Conservation (phyloP, 2,329 filamentous ascomycete species). For the Ophiostoma sp. region DNA sequence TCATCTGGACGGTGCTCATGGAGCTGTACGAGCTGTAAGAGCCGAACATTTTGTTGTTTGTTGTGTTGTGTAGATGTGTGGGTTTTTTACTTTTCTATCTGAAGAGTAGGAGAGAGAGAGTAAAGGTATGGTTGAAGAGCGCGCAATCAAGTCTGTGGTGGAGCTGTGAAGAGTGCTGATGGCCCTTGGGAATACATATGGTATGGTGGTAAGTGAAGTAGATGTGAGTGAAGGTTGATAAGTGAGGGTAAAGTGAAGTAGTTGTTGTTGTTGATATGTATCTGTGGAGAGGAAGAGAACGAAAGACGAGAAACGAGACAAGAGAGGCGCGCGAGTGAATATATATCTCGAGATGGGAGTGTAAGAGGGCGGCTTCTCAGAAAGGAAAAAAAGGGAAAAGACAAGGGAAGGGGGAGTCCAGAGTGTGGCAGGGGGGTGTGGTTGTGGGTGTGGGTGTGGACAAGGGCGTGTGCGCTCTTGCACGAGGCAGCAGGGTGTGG, state of each 20-base stretch:
- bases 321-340: constrained; percentile 8
- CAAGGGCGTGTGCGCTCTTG: background rate
- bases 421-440: constrained; percentile 6
- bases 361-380: background rate
- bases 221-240: background rate
- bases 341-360: constrained; percentile 14
- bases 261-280: constrained; percentile 8
- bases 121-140: background rate
- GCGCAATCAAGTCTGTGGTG: constrained; percentile 14
- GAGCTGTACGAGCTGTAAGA: constrained; percentile 48
- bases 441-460: background rate
- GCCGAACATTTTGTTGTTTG: constrained; percentile 43
- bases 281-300: constrained; percentile 8
- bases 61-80: background rate
- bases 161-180: constrained; percentile 12
- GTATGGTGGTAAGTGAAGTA: background rate
- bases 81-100: too few species aligned
- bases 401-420: constrained; percentile 12
- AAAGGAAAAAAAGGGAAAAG: background rate
- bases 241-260: background rate
- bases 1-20: constrained; percentile 38
- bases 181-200: constrained; percentile 17
- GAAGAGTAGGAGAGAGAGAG: too few species aligned
- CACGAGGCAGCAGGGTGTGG: background rate
- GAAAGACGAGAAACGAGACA: background rate